A percentile compares a stretch with the other conserved stretches of the same genome.
These are phyloP conservation scores for Dioszegia aurantiaca DNA, from an alignment of 768 basidiomycete genomes.

Conservation along the genomic window DNA sequence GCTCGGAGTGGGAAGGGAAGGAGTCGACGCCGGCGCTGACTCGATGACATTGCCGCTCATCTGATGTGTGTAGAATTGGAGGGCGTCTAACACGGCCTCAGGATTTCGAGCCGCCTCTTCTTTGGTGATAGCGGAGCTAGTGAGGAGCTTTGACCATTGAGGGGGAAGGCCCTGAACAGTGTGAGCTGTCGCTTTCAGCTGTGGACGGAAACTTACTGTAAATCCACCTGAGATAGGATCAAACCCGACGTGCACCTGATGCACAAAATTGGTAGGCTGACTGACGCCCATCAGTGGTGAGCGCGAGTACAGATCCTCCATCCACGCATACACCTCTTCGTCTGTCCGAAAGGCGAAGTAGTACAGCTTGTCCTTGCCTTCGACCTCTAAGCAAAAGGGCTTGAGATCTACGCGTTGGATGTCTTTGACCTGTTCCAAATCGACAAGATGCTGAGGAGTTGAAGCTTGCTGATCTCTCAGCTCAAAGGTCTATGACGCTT, in stretches of 20 bases:
- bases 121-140: slow-evolving; percentile 92
- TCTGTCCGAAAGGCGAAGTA: slow-evolving; percentile 65
- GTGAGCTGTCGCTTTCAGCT: no score
- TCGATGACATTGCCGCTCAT: slow-evolving; percentile 26
- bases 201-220: slow-evolving; percentile 61
- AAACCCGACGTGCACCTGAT: slow-evolving; percentile 97
- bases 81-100: slow-evolving; percentile 92
- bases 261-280: slow-evolving; percentile 95
- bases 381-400: slow-evolving; percentile 85
- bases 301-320: slow-evolving; percentile 90
- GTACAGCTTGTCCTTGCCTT: slow-evolving; percentile 78
- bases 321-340: slow-evolving; percentile 97
- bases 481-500: background rate
- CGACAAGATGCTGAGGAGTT: slow-evolving; percentile 56
- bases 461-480: slow-evolving; percentile 28
- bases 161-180: slow-evolving; percentile 84
- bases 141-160: slow-evolving; percentile 95
- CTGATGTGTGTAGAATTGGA: slow-evolving; percentile 98
- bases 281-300: slow-evolving; percentile 90
- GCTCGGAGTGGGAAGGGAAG: slow-evolving; percentile 51
- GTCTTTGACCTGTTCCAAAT: slow-evolving; percentile 65
- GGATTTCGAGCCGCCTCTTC: slow-evolving; percentile 97
- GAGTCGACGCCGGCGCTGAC: slow-evolving; percentile 24
- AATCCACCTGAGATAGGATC: slow-evolving; percentile 91
- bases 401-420: slow-evolving; percentile 91